Percentiles rank a stretch among this genome's conserved stretches.
Evolutionary conservation across 495 filamentous ascomycete species (phyloP).

Genomic region (Neurospora sp.): DNA sequence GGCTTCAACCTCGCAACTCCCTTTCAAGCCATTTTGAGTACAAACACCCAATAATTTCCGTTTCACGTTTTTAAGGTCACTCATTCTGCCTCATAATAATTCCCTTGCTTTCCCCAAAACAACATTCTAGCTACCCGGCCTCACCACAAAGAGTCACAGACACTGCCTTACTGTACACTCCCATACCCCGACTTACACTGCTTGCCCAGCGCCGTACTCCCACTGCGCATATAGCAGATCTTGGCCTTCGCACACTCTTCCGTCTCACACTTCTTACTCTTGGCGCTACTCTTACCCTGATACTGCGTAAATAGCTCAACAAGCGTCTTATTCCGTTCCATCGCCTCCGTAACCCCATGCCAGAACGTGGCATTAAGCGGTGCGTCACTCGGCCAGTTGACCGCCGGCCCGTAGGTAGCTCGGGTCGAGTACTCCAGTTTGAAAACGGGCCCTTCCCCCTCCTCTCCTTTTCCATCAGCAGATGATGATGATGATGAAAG

Average conservation of each 20-base stretch:
- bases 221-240: constrained; percentile 52
- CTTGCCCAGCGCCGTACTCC: constrained; percentile 40
- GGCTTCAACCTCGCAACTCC: neutral
- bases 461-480: constrained; percentile 1
- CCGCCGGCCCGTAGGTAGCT: constrained; percentile 37
- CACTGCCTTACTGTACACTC: constrained; percentile 9
- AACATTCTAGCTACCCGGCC: neutral
- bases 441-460: constrained; percentile 32
- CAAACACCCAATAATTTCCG: neutral
- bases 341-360: constrained; percentile 48
- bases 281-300: constrained; percentile 43
- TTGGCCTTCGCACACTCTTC: constrained; percentile 41
- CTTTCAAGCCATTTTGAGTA: neutral
- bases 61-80: neutral
- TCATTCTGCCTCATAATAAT: neutral
- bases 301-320: constrained; percentile 41
- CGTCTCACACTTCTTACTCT: constrained; percentile 42
- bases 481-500: neutral
- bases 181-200: constrained; percentile 42
- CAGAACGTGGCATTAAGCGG: constrained; percentile 50
- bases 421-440: constrained; percentile 48
- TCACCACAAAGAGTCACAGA: neutral
- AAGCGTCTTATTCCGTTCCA: constrained; percentile 41
- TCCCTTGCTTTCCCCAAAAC: neutral
- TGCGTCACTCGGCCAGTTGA: constrained; percentile 34